Evolutionary conservation across 495 filamentous ascomycete species (phyloP), one percentile per base, ranked within the genome.

Genomic region (Lindgomyces ingoldianus): DNA sequence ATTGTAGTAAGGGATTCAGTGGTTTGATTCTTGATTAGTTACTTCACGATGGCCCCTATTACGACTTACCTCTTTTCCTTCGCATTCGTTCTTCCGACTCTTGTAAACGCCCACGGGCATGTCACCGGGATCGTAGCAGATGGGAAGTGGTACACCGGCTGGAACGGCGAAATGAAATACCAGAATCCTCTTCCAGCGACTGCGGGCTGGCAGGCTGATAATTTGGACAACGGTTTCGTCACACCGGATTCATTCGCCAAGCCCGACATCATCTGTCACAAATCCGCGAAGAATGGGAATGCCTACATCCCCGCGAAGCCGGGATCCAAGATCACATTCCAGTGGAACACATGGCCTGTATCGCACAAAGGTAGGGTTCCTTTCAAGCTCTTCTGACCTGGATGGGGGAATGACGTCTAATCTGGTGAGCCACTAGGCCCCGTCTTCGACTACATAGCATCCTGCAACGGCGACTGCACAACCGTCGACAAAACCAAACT

Each of bases 161-260:
- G 79, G 74, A 76, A 81, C 68, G 80, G 78, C 1, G 76, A 68
- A 53, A 77, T 75, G 65, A 75, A 75, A 36, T 67, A 55, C 53
- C 42, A 52, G 10, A 63, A 11, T 25, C 58, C 66, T 0, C 48
- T 60, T 19, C 84, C 83, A 25, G 76, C 76, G 4, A 77, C 79
- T 33, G 79, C 83, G 65, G 84, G 78, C 61, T 88, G 85, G 84
- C 74, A 77, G 22, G 79, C 78, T 21, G 67, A 78, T 27, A 79
- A 80, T 56, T 80, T 80, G n/a, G 83, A 86, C 72, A 78, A 84
- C 58, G 85, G 85, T 54, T 88, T 81, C 76, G 74, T 88, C 42
- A 76, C 80, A 45, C 83, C 80, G 39, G 70, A 74, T 59, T 72
- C 70, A n/a, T 80, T 78, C 53, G 66, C 55, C 46, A 69, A 54